Conservation (phyloP, 2,329 filamentous ascomycete genomes). For the Talaromyces sp. region DNA sequence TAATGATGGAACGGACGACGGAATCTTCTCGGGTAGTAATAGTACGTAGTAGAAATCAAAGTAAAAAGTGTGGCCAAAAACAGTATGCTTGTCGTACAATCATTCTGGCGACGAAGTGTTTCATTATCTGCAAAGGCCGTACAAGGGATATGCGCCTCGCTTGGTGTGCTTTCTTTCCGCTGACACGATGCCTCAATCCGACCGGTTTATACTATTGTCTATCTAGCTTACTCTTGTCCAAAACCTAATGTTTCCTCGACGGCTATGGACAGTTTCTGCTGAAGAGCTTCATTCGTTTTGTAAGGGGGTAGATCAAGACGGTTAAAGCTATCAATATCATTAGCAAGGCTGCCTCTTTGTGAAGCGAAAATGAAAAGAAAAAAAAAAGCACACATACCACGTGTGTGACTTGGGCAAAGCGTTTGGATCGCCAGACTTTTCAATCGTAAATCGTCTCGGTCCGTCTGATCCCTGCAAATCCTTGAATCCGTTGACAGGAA, state of each 20-base stretch:
- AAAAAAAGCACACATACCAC: slow-evolving; percentile 62
- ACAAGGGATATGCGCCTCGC: neutral
- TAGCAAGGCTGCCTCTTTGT: neutral
- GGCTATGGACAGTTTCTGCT: slow-evolving; percentile 88
- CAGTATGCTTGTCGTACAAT: slow-evolving; percentile 11
- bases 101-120: neutral
- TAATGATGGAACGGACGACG: neutral
- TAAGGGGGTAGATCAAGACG: slow-evolving; percentile 92
- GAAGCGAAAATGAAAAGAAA: too few species aligned
- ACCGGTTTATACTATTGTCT: neutral
- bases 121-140: neutral
- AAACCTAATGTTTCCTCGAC: slow-evolving; percentile 99
- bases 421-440: slow-evolving; percentile 87
- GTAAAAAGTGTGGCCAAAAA: neutral
- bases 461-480: slow-evolving; percentile 96
- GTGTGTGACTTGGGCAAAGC: slow-evolving; percentile 97
- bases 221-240: slow-evolving; percentile 76
- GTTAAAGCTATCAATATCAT: slow-evolving; percentile 68
- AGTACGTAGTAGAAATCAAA: neutral
- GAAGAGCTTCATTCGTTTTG: slow-evolving; percentile 79
- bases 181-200: too few species aligned
- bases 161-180: neutral
- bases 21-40: neutral
- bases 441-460: slow-evolving; percentile 92
- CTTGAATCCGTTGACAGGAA: slow-evolving; percentile 99